Conservation (phyloP, 148 eudicot species). For the Camellia granthamiana region DNA sequence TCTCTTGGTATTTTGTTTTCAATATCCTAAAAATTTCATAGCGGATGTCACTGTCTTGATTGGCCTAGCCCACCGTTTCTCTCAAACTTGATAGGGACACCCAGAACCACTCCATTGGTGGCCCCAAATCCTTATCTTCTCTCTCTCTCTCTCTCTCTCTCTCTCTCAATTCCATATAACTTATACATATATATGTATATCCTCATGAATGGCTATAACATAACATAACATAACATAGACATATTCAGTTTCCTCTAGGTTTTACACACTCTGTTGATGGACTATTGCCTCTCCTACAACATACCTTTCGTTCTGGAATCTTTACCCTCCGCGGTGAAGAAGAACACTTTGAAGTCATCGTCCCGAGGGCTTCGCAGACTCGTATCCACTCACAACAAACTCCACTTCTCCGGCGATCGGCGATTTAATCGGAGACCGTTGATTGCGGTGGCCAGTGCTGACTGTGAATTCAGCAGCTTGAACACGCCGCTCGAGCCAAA, state of each 20-base stretch:
- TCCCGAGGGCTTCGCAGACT: neutral
- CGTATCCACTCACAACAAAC: neutral
- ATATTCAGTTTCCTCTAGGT: neutral
- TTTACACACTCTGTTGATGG: conserved; percentile 25
- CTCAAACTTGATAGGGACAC: neutral
- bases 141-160: neutral
- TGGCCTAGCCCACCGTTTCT: neutral
- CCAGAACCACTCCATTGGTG: neutral
- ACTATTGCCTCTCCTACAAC: conserved; percentile 20
- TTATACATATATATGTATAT: neutral
- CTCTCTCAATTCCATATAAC: neutral
- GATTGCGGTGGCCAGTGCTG: conserved; percentile 22
- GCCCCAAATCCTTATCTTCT: neutral
- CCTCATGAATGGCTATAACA: neutral
- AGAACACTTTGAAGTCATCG: conserved; percentile 1
- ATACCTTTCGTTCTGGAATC: conserved; percentile 10
- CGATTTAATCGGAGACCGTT: conserved; percentile 15
- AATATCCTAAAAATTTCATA: neutral
- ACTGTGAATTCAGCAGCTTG: conserved; percentile 40
- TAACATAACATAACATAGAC: neutral
- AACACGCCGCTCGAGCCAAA: conserved; percentile 56
- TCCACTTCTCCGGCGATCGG: conserved; percentile 4
- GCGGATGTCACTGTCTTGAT: neutral
- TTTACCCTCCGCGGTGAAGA: neutral
- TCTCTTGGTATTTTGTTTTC: neutral